Percentiles rank a stretch among this genome's conserved stretches.
phyloP scores from a whole-genome alignment of 2,329 filamentous ascomycete species.

The Sporothrix brasiliensis region DNA sequence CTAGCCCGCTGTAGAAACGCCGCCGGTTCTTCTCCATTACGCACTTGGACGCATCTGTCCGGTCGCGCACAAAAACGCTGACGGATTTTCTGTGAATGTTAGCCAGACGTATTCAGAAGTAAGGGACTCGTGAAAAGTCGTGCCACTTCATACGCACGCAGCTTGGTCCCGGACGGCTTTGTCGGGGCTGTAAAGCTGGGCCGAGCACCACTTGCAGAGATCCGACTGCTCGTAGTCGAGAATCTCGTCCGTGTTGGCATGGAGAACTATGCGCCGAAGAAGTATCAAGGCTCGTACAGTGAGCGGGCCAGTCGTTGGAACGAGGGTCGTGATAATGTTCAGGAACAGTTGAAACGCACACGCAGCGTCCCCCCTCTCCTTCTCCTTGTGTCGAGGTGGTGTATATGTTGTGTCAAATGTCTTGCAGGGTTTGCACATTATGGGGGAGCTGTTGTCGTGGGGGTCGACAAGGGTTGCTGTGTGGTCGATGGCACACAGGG shows the following conservation, averaged over 20 bases:
- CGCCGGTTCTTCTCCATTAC: slow-evolving; percentile 29
- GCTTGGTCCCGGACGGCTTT: slow-evolving; percentile 34
- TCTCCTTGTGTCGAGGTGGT: slow-evolving; percentile 22
- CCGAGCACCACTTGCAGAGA: slow-evolving; percentile 33
- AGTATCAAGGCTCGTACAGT: slow-evolving; percentile 30
- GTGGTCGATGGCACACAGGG: slow-evolving; percentile 27
- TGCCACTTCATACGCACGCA: slow-evolving; percentile 24
- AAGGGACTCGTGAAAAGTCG: not conserved
- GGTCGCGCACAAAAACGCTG: slow-evolving; percentile 27
- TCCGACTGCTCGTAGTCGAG: slow-evolving; percentile 34
- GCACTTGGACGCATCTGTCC: not conserved
- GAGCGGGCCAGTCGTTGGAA: slow-evolving; percentile 29
- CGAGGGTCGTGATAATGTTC: not conserved
- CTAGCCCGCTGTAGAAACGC: slow-evolving; percentile 32
- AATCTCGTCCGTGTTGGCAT: slow-evolving; percentile 15
- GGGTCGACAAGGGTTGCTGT: slow-evolving; percentile 28
- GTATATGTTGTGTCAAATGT: slow-evolving; percentile 6
- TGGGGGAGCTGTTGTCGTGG: slow-evolving; percentile 21
- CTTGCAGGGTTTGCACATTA: slow-evolving; percentile 30
- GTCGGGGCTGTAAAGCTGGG: slow-evolving; percentile 32
- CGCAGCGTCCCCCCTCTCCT: slow-evolving; percentile 11
- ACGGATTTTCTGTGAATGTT: slow-evolving; percentile 31
- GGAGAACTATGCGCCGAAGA: slow-evolving; percentile 31
- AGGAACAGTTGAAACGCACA: slow-evolving; percentile 13
- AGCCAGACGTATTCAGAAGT: not conserved